These are phyloP conservation scores for Iris macrosiphon DNA, from an alignment of 106 monocot species.

Conservation along the genomic window DNA sequence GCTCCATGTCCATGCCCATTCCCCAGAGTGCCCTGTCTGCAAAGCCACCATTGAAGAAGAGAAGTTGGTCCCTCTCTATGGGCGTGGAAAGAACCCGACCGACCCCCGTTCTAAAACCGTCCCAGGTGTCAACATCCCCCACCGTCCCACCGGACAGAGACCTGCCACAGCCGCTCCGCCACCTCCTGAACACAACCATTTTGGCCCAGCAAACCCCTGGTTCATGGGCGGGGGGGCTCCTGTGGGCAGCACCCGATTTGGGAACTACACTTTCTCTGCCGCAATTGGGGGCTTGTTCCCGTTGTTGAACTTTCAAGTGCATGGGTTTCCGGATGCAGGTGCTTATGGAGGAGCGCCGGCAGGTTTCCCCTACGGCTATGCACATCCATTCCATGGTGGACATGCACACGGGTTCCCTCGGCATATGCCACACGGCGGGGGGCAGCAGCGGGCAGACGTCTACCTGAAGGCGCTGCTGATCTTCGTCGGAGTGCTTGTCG, in stretches of 20 bases:
- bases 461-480: conserved; percentile 29
- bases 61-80: conserved; percentile 62
- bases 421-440: not conserved
- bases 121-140: conserved; percentile 40
- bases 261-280: conserved; percentile 32
- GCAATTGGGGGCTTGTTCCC: conserved; percentile 35
- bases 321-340: conserved; percentile 27
- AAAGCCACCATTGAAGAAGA: conserved; percentile 55
- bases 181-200: conserved; percentile 25
- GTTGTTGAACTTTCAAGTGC: conserved; percentile 38
- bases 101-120: conserved; percentile 42
- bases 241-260: conserved; percentile 19
- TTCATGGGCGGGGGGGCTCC: conserved; percentile 25
- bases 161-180: conserved; percentile 38
- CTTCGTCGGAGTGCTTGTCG: conserved; percentile 34
- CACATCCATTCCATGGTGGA: conserved; percentile 29
- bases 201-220: conserved; percentile 26
- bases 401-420: conserved; percentile 23
- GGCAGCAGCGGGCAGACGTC: conserved; percentile 24
- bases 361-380: conserved; percentile 29
- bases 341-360: conserved; percentile 29
- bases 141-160: conserved; percentile 44
- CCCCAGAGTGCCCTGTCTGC: conserved; percentile 69
- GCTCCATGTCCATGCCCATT: conserved; percentile 56
- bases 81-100: conserved; percentile 35